These are phyloP conservation scores for Citrullus mucosospermus DNA, from an alignment of 306 rosid species.

Conservation along the genomic window DNA sequence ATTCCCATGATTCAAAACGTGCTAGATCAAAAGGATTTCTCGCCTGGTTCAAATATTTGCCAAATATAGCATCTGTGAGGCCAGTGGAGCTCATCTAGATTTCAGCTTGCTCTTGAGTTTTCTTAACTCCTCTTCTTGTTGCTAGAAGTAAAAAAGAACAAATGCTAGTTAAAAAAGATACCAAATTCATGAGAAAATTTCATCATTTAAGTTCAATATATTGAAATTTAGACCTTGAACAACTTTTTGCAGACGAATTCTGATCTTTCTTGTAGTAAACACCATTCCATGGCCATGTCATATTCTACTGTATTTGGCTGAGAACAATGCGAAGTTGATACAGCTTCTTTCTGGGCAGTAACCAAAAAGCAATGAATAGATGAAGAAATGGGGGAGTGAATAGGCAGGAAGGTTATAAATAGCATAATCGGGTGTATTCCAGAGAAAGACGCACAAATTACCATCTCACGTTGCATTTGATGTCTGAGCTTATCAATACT, in stretches of 20 bases:
- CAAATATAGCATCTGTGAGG: slow-evolving; percentile 11
- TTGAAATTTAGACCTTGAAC: slow-evolving; percentile 33
- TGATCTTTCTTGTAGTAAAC: slow-evolving; percentile 32
- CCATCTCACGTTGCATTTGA: slow-evolving; percentile 58
- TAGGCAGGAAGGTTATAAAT: not conserved
- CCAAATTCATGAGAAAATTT: slow-evolving; percentile 4
- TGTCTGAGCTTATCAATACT: slow-evolving; percentile 36
- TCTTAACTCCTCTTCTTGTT: slow-evolving; percentile 46
- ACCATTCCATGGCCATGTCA: slow-evolving; percentile 53
- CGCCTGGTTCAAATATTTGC: slow-evolving; percentile 14
- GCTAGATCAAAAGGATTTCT: not conserved
- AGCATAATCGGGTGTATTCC: not conserved
- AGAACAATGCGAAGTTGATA: slow-evolving; percentile 44
- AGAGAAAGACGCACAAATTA: slow-evolving; percentile 12
- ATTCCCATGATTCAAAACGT: not conserved
- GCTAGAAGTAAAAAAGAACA: slow-evolving; percentile 22
- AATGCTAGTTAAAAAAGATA: not conserved
- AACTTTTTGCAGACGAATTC: slow-evolving; percentile 34
- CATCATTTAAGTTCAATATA: not conserved
- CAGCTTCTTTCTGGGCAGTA: slow-evolving; percentile 33
- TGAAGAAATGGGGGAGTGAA: not conserved
- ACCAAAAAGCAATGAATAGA: slow-evolving; percentile 5
- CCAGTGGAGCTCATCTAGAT: slow-evolving; percentile 21
- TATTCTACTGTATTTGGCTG: slow-evolving; percentile 42
- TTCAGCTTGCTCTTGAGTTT: slow-evolving; percentile 44